Percentiles rank a stretch among this genome's conserved stretches.
phyloP scores from a whole-genome alignment of 306 rosid genomes.

The Arachis stenosperma region DNA sequence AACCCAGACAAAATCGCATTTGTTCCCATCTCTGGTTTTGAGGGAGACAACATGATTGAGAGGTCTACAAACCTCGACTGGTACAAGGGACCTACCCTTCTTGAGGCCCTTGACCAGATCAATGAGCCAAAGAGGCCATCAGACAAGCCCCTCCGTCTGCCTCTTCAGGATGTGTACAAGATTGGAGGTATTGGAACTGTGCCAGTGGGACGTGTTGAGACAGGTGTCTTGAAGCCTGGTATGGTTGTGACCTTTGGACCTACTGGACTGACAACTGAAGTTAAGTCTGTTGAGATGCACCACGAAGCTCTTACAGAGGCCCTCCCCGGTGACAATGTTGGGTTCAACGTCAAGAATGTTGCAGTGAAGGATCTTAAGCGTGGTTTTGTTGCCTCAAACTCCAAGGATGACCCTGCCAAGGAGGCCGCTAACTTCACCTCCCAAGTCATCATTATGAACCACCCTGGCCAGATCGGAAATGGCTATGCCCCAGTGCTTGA shows the following conservation, averaged over 20 bases:
- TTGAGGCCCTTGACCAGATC: constrained; percentile 81
- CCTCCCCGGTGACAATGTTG: constrained; percentile 88
- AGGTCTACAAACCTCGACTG: constrained; percentile 91
- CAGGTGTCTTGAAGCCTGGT: constrained; percentile 78
- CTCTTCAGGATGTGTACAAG: constrained; percentile 98
- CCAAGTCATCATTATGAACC: constrained; percentile 93
- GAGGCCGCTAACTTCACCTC: constrained; percentile 87
- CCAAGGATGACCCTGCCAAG: constrained; percentile 95
- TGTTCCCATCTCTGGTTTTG: constrained; percentile 93
- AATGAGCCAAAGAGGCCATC: constrained; percentile 85
- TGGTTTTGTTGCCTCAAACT: constrained; percentile 87
- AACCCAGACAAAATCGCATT: constrained; percentile 87
- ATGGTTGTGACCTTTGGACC: constrained; percentile 77
- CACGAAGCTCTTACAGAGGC: constrained; percentile 84
- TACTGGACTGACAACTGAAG: constrained; percentile 75
- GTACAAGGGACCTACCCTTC: constrained; percentile 98
- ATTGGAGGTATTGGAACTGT: constrained; percentile 97
- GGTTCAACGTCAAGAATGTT: constrained; percentile 92
- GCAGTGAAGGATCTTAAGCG: constrained; percentile 97
- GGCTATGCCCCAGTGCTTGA: constrained; percentile 94
- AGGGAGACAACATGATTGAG: constrained; percentile 95
- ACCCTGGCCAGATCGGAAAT: constrained; percentile 91
- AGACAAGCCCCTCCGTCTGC: constrained; percentile 88
- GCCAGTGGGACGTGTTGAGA: constrained; percentile 94
- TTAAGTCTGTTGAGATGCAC: constrained; percentile 94